Evolutionary conservation across 2,329 filamentous ascomycete species (phyloP), one percentile per base, ranked within the genome.

Genomic region (Aschersonia sp.): DNA sequence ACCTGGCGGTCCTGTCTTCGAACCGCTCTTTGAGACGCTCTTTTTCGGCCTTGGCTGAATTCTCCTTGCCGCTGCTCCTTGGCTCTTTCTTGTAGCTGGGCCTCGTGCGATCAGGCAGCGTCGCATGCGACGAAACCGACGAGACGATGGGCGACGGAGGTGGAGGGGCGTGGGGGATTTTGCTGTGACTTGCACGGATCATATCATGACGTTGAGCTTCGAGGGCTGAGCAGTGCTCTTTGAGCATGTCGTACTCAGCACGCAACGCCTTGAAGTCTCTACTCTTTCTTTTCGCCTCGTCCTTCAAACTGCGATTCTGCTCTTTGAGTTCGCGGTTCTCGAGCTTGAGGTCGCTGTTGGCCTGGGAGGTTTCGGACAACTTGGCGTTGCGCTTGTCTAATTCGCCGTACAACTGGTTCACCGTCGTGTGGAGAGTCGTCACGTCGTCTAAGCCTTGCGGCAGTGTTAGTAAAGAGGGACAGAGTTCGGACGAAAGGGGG

Each of bases 21-120:
- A 68, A 67, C 31, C 65, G 63, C 48, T 57, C 58, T 31, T 61
- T 61, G 47, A 68, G 58, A 12, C 65, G 64, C 44, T 64, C 62
- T 53, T 63, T 64, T 46, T 63, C 60, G 31, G 56, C 58, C 47
- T 58, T 47, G 55, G 54, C 47, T 51, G 57, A 45, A 57, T 29
- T 49, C 12, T 10, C 28, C 44, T 46, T 43, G 30, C 44, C 5
- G 12, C 32, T 38, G 32, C 32, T 40, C 45, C n/a, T 20, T 28
- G 30, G 45, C 44, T 54, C 54, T 46, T 45, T 47, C n/a, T 44
- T 48, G 30, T 47, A 48, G 29, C 52, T 51, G 29, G 57, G 49
- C 56, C 62, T 61, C 44, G 53, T 57, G 31, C 54, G 56, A 44
- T 61, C 56, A 4, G 58, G 51, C 3, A 61, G 47, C 46, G 52